Percentiles rank a stretch among this genome's conserved stretches.
phyloP scores from a whole-genome alignment of 73 alveolate species.

The Symbiodinium pilosum region DNA sequence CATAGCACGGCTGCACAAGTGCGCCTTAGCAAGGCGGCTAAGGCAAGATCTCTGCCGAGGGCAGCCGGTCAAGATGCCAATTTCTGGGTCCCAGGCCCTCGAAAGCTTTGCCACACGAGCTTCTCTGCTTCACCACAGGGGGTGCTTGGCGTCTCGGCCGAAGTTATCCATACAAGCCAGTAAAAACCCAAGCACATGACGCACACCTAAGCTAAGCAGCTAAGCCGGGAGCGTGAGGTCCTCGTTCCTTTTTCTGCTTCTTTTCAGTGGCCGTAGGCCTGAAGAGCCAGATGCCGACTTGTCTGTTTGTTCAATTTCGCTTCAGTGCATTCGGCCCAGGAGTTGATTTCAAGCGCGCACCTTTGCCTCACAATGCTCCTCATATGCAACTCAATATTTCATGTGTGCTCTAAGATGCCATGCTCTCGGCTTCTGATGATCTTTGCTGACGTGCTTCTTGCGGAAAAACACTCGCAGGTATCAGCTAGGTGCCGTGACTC shows the following conservation, averaged over 20 bases:
- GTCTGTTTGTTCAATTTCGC: no score
- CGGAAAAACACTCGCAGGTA: no score
- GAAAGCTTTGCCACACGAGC: background rate
- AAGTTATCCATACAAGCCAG: no score
- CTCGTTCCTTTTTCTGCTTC: background rate
- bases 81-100: background rate
- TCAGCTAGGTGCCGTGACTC: background rate
- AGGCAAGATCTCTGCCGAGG: no score
- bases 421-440: no score
- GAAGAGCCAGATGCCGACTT: no score
- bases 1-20: background rate
- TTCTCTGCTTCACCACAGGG: background rate
- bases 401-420: no score
- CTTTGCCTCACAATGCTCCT: background rate
- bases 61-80: no score
- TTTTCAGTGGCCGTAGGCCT: background rate
- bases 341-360: background rate
- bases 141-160: background rate
- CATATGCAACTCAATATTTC: no score
- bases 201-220: no score
- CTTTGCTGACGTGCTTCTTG: no score
- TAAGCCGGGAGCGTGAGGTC: background rate
- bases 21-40: background rate
- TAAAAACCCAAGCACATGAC: no score
- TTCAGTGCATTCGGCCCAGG: background rate